A percentile compares a stretch with the other conserved stretches of the same genome.
Conservation (phyloP, 306 rosid genomes). For the Malus orientalis region DNA sequence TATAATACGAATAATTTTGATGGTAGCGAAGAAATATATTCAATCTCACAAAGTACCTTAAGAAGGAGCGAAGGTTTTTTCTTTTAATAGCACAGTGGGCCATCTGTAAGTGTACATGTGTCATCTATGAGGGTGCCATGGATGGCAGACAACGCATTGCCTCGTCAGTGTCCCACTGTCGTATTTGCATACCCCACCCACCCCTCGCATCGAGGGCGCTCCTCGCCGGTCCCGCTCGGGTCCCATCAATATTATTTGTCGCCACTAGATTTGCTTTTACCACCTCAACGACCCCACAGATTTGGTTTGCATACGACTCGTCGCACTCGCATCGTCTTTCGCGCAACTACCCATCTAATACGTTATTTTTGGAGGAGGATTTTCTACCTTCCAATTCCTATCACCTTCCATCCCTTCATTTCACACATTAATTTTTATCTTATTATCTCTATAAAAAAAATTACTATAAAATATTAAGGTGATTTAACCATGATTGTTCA, state of each 20-base stretch:
- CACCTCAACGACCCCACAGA: background rate
- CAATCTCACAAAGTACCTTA: no score
- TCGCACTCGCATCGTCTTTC: background rate
- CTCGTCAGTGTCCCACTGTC: constrained; percentile 6
- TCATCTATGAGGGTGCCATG: background rate
- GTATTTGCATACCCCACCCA: background rate
- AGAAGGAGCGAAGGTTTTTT: no score
- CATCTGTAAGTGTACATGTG: background rate
- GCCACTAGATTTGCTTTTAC: background rate
- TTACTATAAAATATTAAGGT: no score
- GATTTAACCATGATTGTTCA: no score
- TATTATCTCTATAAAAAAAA: no score
- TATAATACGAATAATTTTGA: no score
- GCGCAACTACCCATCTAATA: background rate
- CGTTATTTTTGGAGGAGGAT: no score
- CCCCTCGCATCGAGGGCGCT: background rate
- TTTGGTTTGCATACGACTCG: background rate
- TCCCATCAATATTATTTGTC: background rate
- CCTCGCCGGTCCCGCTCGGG: background rate
- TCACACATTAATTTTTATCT: no score
- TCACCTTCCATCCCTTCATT: no score
- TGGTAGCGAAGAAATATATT: no score
- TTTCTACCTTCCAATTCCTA: no score
- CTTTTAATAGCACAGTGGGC: no score
- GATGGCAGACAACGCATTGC: constrained; percentile 25